Evolutionary conservation across 805 yeast genomes (phyloP).

Genomic region (Scheffersomyces coipomensis): DNA sequence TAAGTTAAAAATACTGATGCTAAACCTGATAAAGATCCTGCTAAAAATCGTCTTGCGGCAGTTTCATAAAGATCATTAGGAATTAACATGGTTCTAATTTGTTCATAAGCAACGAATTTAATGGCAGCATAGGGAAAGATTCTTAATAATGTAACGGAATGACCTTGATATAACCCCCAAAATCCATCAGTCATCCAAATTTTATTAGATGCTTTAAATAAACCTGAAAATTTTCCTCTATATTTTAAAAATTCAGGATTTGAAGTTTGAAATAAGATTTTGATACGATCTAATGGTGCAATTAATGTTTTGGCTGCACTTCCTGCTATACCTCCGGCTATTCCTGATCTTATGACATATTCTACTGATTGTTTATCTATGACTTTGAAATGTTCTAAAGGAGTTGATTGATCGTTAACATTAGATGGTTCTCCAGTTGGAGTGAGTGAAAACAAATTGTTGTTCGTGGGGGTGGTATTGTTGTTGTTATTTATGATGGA

Average conservation of each 20-base stretch:
- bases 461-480: background rate
- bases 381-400: conserved; percentile 21
- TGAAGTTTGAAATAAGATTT: conserved; percentile 91
- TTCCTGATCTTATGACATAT: conserved; percentile 78
- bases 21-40: conserved; percentile 91
- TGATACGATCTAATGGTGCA: conserved; percentile 94
- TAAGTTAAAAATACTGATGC: conserved; percentile 85
- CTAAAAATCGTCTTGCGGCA: conserved; percentile 71
- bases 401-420: conserved; percentile 27
- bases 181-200: conserved; percentile 72
- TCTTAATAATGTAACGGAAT: conserved; percentile 85
- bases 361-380: conserved; percentile 72
- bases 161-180: conserved; percentile 88
- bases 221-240: conserved; percentile 77
- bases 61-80: conserved; percentile 77
- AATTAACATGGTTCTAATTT: conserved; percentile 74
- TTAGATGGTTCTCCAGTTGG: background rate
- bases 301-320: conserved; percentile 93
- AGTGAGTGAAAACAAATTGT: background rate
- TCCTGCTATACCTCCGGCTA: conserved; percentile 96
- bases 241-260: conserved; percentile 83
- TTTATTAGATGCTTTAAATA: conserved; percentile 66
- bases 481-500: too few relatives aligned
- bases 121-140: conserved; percentile 97
- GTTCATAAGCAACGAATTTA: conserved; percentile 95